Conservation (phyloP, 164 flowering plant genomes). For the Aristolochia contorta region DNA sequence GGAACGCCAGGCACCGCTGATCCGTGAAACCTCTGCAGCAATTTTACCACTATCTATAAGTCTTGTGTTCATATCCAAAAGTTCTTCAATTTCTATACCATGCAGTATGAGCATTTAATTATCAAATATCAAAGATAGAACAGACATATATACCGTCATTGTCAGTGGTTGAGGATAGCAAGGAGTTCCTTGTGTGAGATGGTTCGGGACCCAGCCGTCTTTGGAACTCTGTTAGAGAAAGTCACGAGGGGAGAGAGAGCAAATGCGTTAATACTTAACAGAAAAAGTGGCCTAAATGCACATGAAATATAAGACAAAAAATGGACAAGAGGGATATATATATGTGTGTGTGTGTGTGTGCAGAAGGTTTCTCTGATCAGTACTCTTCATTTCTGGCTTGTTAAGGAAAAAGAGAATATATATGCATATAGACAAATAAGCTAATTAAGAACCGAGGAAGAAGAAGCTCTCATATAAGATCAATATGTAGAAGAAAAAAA, state of each 20-base stretch:
- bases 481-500: too few species aligned
- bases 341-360: too few species aligned
- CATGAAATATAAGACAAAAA: too few species aligned
- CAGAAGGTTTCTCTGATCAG: too few species aligned
- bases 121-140: neutral
- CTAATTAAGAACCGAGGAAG: too few species aligned
- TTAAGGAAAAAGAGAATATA: too few species aligned
- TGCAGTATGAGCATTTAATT: neutral
- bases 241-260: constrained; percentile 1
- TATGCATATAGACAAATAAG: too few species aligned
- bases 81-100: neutral
- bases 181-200: constrained; percentile 44
- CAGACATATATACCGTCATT: constrained; percentile 28
- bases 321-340: too few species aligned
- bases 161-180: constrained; percentile 47
- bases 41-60: neutral
- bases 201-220: constrained; percentile 29
- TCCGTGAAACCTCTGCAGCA: constrained; percentile 43
- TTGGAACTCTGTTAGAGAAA: neutral
- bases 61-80: neutral
- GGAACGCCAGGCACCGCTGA: constrained; percentile 49
- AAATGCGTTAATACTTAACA: neutral
- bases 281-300: too few species aligned
- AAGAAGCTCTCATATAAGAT: too few species aligned
- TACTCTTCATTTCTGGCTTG: too few species aligned